These are phyloP conservation scores for Leucosporidium scottii DNA, from an alignment of 768 basidiomycete genomes.

Conservation along the genomic window DNA sequence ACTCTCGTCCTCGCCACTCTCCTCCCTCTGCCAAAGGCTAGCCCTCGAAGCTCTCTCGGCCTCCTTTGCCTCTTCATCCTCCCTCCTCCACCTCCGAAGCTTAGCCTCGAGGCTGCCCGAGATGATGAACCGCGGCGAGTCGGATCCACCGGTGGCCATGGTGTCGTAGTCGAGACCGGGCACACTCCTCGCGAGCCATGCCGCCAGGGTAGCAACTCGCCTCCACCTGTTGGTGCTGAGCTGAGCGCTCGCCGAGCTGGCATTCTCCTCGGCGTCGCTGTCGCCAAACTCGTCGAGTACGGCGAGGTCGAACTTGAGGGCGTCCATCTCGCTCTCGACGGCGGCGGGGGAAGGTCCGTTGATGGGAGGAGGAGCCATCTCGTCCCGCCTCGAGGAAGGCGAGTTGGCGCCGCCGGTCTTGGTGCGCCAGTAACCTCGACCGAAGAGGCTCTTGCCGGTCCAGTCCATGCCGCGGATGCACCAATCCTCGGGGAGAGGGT, in stretches of 20 bases:
- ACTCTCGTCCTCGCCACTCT: conserved; percentile 50
- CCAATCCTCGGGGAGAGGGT: conserved; percentile 88
- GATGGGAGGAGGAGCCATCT: conserved; percentile 25
- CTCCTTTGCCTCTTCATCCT: conserved; percentile 62
- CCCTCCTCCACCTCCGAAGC: conserved; percentile 60
- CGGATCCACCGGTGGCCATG: conserved; percentile 48
- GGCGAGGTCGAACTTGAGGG: conserved; percentile 46
- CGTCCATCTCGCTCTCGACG: conserved; percentile 60
- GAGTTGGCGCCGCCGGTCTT: conserved; percentile 17
- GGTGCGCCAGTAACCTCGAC: conserved; percentile 89
- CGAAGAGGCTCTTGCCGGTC: conserved; percentile 82
- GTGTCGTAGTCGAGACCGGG: conserved; percentile 59
- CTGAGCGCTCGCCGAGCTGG: conserved; percentile 44
- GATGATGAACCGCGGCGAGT: conserved; percentile 55
- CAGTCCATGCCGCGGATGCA: conserved; percentile 92
- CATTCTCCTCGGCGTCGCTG: conserved; percentile 30
- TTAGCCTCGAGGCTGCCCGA: conserved; percentile 63
- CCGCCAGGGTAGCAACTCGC: conserved; percentile 61
- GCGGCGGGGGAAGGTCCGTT: conserved; percentile 53
- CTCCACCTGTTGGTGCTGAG: conserved; percentile 60
- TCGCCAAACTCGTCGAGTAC: conserved; percentile 49
- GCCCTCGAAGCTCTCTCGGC: conserved; percentile 58
- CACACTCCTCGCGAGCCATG: conserved; percentile 61
- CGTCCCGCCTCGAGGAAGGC: background rate
- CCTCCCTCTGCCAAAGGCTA: conserved; percentile 62